Percentiles rank a stretch among this genome's conserved stretches.
phyloP scores from a whole-genome alignment of 2,329 filamentous ascomycete genomes.

The Aspergillus sergii region DNA sequence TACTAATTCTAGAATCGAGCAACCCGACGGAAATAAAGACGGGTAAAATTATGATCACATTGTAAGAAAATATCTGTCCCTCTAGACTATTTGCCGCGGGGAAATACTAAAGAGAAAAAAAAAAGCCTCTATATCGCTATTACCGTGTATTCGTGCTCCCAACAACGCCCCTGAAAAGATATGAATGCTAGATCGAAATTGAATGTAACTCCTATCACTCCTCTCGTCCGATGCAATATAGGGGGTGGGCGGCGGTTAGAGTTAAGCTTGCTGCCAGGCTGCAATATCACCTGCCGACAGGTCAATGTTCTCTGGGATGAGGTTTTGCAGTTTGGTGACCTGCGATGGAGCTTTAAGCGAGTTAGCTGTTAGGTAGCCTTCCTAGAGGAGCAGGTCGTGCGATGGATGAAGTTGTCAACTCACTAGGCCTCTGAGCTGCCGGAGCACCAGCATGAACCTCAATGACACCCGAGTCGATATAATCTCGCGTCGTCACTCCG shows the following conservation, averaged over 20 bases:
- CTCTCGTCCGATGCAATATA: background rate
- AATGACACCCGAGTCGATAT: conserved; percentile 33
- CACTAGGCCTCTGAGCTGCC: conserved; percentile 33
- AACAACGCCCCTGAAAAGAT: background rate
- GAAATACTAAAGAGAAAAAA: background rate
- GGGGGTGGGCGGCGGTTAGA: background rate
- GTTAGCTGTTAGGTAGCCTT: conserved; percentile 15
- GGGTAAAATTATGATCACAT: no score
- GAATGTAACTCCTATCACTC: background rate
- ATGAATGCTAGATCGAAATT: background rate
- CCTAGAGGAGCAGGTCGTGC: background rate
- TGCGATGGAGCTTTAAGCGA: conserved; percentile 27
- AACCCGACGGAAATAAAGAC: no score
- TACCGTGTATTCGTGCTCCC: background rate
- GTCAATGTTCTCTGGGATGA: conserved; percentile 34
- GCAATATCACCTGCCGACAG: conserved; percentile 35
- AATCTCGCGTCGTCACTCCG: conserved; percentile 33
- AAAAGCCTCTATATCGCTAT: background rate
- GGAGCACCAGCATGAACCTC: conserved; percentile 31
- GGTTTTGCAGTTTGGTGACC: conserved; percentile 25
- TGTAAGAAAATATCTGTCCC: background rate
- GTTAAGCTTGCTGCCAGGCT: conserved; percentile 28
- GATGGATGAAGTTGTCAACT: conserved; percentile 17
- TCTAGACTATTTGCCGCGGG: background rate
- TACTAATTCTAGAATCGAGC: background rate